phyloP scores from a whole-genome alignment of 495 filamentous ascomycete genomes.

The Letharia lupina region DNA sequence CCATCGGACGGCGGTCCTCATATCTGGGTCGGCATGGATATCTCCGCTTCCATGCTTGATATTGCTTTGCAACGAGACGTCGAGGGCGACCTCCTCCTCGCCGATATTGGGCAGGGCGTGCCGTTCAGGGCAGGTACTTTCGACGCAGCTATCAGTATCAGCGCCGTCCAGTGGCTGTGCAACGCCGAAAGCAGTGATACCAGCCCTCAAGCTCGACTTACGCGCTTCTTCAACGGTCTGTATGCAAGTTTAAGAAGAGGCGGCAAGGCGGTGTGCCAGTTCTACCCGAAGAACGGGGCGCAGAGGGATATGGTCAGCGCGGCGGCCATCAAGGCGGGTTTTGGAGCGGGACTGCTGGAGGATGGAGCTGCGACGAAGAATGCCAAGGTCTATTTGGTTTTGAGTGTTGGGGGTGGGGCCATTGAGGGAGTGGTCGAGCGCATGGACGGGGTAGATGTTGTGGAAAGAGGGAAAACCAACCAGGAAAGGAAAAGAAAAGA shows the following conservation, averaged over 20 bases:
- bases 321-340: constrained; percentile 86
- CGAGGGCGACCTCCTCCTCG: constrained; percentile 83
- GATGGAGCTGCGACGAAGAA: constrained; percentile 96
- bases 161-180: constrained; percentile 94
- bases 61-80: constrained; percentile 85
- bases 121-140: constrained; percentile 90
- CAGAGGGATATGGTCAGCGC: constrained; percentile 85
- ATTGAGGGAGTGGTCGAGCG: constrained; percentile 73
- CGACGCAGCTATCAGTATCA: constrained; percentile 90
- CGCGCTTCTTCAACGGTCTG: constrained; percentile 84
- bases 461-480: constrained; percentile 58
- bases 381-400: constrained; percentile 83
- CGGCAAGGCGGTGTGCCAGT: constrained; percentile 89
- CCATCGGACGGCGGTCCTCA: constrained; percentile 72
- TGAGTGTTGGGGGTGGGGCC: constrained; percentile 81
- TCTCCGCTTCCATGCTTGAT: constrained; percentile 87
- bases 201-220: constrained; percentile 61
- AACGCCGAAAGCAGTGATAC: constrained; percentile 87
- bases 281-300: constrained; percentile 91
- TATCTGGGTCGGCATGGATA: constrained; percentile 91
- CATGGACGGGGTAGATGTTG: constrained; percentile 77
- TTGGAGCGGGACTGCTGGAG: constrained; percentile 88
- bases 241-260: constrained; percentile 78
- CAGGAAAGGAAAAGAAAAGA: constrained; percentile 43
- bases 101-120: constrained; percentile 90